These are phyloP conservation scores for Alternaria novae-zelandiae DNA, from an alignment of 2,329 filamentous ascomycete genomes.

Conservation along the genomic window DNA sequence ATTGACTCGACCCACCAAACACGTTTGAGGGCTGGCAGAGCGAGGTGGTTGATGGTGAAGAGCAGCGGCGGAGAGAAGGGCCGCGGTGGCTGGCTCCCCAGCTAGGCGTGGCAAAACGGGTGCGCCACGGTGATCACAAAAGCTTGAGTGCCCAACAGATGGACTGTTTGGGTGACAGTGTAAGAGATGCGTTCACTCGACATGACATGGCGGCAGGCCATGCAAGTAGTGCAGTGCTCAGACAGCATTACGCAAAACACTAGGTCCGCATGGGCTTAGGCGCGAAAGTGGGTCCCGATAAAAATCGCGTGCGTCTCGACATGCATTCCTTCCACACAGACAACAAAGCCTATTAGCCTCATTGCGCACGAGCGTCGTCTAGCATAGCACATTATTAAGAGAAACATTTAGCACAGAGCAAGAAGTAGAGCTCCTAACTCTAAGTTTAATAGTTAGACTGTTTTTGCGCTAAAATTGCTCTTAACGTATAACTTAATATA, in stretches of 20 bases:
- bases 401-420: conserved; percentile 23
- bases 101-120: conserved; percentile 14
- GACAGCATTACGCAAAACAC: conserved; percentile 14
- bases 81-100: background rate
- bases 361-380: conserved; percentile 21
- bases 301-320: conserved; percentile 28
- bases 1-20: conserved; percentile 28
- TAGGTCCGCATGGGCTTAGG: background rate
- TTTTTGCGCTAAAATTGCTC: too few species aligned
- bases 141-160: conserved; percentile 14
- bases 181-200: conserved; percentile 13
- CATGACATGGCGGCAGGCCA: conserved; percentile 7
- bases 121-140: conserved; percentile 7
- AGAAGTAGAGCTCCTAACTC: too few species aligned
- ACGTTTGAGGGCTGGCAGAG: conserved; percentile 19
- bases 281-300: conserved; percentile 19
- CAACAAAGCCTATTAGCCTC: conserved; percentile 30
- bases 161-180: conserved; percentile 2
- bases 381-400: conserved; percentile 32
- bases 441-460: too few species aligned
- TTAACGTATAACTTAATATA: too few species aligned
- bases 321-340: conserved; percentile 29
- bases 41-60: conserved; percentile 2
- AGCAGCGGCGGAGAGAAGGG: conserved; percentile 1
- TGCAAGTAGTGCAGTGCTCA: conserved; percentile 1